Evolutionary conservation across 176 grass and related monocot species (phyloP), one percentile per base, ranked within the genome.

Genomic region (Ensete ventricosum): DNA sequence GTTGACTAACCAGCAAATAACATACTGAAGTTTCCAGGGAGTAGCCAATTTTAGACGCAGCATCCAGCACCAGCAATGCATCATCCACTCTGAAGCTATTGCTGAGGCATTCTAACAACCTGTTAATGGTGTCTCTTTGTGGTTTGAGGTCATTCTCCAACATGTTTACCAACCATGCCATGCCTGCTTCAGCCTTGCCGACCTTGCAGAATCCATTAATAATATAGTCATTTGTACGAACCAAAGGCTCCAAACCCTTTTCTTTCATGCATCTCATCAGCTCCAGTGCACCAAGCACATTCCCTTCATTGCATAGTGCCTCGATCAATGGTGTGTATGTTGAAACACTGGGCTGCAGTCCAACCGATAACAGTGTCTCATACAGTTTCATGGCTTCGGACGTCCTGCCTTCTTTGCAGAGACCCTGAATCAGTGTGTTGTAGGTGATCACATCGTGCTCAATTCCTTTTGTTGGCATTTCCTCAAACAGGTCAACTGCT

Each of bases 91-190:
- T 75, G 58, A 17, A 73, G 23, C 67, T 77, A 14, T 71, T 80
- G 57, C 78, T 80, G 26, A 93, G 86, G 7, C 78, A 80, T 66
- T 80, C 54, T 1, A 93, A 73, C 64, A 93, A 74, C 52, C 9
- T 70, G 79, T 87, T 80, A 54, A 89, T 63, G 3, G 95, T 91
- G 50, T 64, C 68, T 60, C 27, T 22, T 54, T 9, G 76, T 71
- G 90, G 95, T 80, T 74, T 98, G 66, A 85, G 85, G 81, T 93
- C 87, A 20, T 82, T 91, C 68, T 78, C 80, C 84, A 98, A 81
- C 90, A 93, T 83, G 59, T 75, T 78, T 22, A 82, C 88, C 72
- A 93, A 77, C 88, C 90, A 98, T 51, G 82, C 58, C 90, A 98
- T 87, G 50, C 84, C 82, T 62, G 91, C 88, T 77, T 89, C 95